Evolutionary conservation across 768 basidiomycete species (phyloP), one percentile per base, ranked within the genome.

Genomic region (Phallus indusiatus): DNA sequence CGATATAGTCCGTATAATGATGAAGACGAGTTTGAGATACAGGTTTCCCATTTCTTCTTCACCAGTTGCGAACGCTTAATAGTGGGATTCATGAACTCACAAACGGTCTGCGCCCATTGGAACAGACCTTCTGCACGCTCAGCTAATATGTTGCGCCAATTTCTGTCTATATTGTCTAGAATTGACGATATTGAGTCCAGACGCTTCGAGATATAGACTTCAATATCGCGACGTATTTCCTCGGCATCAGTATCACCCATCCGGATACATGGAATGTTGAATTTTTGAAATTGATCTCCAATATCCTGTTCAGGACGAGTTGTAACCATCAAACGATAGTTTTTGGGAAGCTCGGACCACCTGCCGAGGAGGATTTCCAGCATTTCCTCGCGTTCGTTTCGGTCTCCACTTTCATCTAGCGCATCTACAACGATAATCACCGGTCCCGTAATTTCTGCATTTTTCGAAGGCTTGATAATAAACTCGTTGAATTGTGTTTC

Each of bases 81-180:
- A 14, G 34, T 51, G 55, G 52, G 28, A 50, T 64, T 54, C 22
- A 71, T 67, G 24, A 64, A 68, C 10, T 52, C 56, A 61, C 69
- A 70, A 5, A 62, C 55, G 5, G 69, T 71, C 20, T 62, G 62
- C 14, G 70, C 70, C 67, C 67, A 71, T 35, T 70, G 65, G 55
- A 71, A 71, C 2, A 72, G 54, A n/a, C 69, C 70, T 4, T 64
- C 70, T 1, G 71, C 69, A 11, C 64, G 65, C 5, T n/a, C 49
- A 7, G 66, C 65, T 14, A 72, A 58, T 42, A 42, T 14, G 4
- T 4, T 14, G 14, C n/a, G 14, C 42, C 42, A 42, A n/a, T 35
- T 17, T 14, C 11, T n/a, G n/a, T 16, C 21, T 14, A 55, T 21
- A 2, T 55, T 17, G 28, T 21, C 14, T 9, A 14, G 14, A 9